Evolutionary conservation across 148 eudicot species (phyloP).

Genomic region (Oxyria digyna): DNA sequence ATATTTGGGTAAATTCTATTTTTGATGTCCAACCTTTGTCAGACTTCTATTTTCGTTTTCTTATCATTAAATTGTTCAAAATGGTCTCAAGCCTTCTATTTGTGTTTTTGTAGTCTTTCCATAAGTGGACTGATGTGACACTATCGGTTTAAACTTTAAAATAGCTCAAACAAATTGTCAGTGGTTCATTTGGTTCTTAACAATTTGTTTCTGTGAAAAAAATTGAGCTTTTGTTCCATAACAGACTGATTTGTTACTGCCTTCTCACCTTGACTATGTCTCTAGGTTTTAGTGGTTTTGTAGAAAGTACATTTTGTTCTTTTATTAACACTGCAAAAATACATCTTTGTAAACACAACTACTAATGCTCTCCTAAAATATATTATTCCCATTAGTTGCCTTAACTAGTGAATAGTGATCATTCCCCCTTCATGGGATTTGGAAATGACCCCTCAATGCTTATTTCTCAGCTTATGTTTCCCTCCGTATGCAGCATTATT

Average conservation of each 20-base stretch:
- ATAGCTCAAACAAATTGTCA: too few species aligned
- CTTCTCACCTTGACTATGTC: not conserved
- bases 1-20: not conserved
- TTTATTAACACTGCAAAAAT: not conserved
- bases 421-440: not conserved
- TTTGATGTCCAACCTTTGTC: not conserved
- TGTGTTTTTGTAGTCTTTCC: too few species aligned
- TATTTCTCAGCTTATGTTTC: not conserved
- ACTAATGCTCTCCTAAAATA: not conserved
- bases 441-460: not conserved
- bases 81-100: not conserved
- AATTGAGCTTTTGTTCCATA: not conserved
- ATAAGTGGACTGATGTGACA: too few species aligned
- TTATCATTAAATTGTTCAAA: not conserved
- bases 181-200: too few species aligned
- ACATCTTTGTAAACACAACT: not conserved
- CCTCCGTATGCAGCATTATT: constrained; percentile 48
- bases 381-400: not conserved
- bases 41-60: not conserved
- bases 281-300: not conserved
- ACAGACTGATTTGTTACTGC: not conserved
- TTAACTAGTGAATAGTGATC: not conserved
- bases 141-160: too few species aligned
- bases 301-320: not conserved
- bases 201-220: too few species aligned